phyloP scores from a whole-genome alignment of 805 yeast species.

The Jamesozyma rosinii region DNA sequence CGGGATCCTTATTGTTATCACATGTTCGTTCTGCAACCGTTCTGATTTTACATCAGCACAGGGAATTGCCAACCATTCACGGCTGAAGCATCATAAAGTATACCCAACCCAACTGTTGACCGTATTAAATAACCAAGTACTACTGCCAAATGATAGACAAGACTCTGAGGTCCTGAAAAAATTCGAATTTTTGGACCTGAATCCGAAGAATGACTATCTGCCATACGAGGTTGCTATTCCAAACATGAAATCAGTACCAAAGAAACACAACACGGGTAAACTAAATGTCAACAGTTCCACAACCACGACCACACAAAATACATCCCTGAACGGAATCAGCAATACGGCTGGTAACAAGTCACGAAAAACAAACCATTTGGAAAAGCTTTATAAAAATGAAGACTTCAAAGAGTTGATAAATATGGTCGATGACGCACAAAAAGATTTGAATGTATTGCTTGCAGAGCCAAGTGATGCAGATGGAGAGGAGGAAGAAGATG shows the following conservation, averaged over 20 bases:
- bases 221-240: conserved; percentile 25
- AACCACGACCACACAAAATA: not conserved
- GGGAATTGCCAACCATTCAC: conserved; percentile 68
- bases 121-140: conserved; percentile 55
- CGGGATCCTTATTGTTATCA: conserved; percentile 58
- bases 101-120: conserved; percentile 68
- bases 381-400: conserved; percentile 19
- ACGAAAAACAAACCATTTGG: conserved; percentile 11
- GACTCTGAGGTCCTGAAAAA: conserved; percentile 19
- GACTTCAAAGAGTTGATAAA: conserved; percentile 24
- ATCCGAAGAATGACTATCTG: conserved; percentile 23
- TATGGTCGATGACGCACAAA: conserved; percentile 24
- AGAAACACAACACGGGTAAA: not conserved
- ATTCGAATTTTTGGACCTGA: conserved; percentile 19
- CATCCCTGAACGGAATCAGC: not conserved
- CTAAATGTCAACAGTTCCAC: not conserved
- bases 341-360: not conserved
- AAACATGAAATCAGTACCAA: conserved; percentile 3
- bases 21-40: conserved; percentile 59
- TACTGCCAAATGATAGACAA: conserved; percentile 30
- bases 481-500: conserved; percentile 3
- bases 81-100: conserved; percentile 65
- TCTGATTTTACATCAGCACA: conserved; percentile 70
- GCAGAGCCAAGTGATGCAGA: conserved; percentile 10
- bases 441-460: conserved; percentile 21